phyloP scores from a whole-genome alignment of 2,329 filamentous ascomycete species.

The Mycosphaerelloides madeirae region DNA sequence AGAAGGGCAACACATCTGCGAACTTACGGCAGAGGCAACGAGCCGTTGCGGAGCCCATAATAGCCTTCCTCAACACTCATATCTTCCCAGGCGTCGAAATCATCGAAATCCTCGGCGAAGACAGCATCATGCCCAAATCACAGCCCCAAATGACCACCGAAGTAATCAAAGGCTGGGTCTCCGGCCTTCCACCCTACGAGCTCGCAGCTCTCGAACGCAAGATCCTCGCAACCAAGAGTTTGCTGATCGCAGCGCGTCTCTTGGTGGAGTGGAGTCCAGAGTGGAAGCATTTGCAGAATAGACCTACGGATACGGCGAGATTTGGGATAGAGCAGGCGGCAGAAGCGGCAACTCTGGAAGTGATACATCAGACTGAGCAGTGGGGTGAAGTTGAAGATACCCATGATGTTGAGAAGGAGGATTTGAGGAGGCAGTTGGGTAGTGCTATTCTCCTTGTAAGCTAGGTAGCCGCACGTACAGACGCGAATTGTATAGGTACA shows the following conservation, averaged over 20 bases:
- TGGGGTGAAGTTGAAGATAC: slow-evolving; percentile 99
- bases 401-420: slow-evolving; percentile 92
- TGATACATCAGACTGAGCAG: slow-evolving; percentile 79
- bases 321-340: slow-evolving; percentile 85
- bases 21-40: slow-evolving; percentile 67
- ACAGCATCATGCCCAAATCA: slow-evolving; percentile 68
- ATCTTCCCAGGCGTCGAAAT: slow-evolving; percentile 84
- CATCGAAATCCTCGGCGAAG: slow-evolving; percentile 70
- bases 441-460: slow-evolving; percentile 74
- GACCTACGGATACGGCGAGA: slow-evolving; percentile 31
- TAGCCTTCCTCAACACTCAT: slow-evolving; percentile 63
- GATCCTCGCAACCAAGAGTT: slow-evolving; percentile 78
- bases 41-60: slow-evolving; percentile 63
- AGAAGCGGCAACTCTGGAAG: slow-evolving; percentile 72
- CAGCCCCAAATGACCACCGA: slow-evolving; percentile 73
- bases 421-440: slow-evolving; percentile 79
- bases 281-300: slow-evolving; percentile 50
- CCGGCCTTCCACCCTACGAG: slow-evolving; percentile 68
- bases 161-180: slow-evolving; percentile 73
- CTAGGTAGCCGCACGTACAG: slow-evolving; percentile 8
- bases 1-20: slow-evolving; percentile 16
- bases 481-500: slow-evolving; percentile 2
- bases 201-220: slow-evolving; percentile 81
- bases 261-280: slow-evolving; percentile 84
- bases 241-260: slow-evolving; percentile 71